phyloP scores from a whole-genome alignment of 768 basidiomycete species.

The Termitomyces sp. region DNA sequence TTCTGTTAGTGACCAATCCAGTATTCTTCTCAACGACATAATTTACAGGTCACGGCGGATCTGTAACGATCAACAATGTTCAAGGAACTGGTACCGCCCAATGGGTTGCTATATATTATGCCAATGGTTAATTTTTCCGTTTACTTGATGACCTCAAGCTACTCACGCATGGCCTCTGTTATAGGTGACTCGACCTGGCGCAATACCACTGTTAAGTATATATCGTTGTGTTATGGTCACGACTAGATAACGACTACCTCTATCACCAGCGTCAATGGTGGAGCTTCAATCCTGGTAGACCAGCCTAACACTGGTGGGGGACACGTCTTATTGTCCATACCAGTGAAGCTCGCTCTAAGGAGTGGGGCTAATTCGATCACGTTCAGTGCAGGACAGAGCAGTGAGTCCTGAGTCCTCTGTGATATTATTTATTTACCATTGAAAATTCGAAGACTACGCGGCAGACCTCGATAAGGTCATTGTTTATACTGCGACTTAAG shows the following conservation, averaged over 20 bases:
- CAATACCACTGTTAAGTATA: constrained; percentile 53
- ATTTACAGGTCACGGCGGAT: constrained; percentile 47
- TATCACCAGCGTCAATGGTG: constrained; percentile 49
- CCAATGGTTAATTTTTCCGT: constrained; percentile 35
- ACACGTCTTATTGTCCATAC: constrained; percentile 48
- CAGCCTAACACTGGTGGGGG: constrained; percentile 57
- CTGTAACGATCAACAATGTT: constrained; percentile 50
- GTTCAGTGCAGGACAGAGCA: constrained; percentile 43
- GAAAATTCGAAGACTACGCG: constrained; percentile 38
- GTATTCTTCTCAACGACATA: neutral
- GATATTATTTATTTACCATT: neutral
- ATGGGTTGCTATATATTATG: constrained; percentile 59
- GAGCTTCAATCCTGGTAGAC: constrained; percentile 44
- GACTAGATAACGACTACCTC: neutral
- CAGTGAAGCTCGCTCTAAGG: constrained; percentile 45
- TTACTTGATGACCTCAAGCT: neutral
- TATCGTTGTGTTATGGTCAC: neutral
- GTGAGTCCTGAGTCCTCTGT: constrained; percentile 27
- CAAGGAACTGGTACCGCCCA: constrained; percentile 49
- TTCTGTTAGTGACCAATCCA: too few species aligned
- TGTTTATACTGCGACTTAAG: constrained; percentile 43
- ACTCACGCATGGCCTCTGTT: neutral
- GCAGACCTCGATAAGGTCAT: constrained; percentile 59
- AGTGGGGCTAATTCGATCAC: constrained; percentile 50
- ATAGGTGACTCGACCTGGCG: constrained; percentile 51